Conservation (phyloP, 2,329 filamentous ascomycete species). For the Aureobasidium sp. region DNA sequence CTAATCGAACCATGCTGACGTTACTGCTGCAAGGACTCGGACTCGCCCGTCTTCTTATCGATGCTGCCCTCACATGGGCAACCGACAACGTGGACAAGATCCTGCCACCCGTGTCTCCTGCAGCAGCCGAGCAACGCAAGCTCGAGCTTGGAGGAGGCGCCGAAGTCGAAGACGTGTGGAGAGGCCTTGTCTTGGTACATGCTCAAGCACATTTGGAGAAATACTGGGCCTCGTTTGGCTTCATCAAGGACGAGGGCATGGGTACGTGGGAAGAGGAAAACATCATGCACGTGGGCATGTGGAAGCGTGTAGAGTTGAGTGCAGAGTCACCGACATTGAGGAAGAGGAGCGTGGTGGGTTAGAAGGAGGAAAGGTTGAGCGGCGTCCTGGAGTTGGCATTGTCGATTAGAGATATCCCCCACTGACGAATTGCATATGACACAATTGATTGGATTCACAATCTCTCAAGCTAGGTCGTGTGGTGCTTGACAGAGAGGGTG, state of each 20-base stretch:
- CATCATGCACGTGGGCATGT: constrained; percentile 83
- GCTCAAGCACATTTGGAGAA: constrained; percentile 59
- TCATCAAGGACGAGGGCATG: constrained; percentile 62
- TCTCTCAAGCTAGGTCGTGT: neutral
- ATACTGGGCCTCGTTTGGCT: constrained; percentile 66
- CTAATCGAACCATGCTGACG: neutral
- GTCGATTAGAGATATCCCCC: constrained; percentile 10
- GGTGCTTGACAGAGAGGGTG: neutral
- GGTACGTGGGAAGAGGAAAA: constrained; percentile 77
- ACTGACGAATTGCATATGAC: neutral
- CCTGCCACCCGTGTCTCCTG: constrained; percentile 31
- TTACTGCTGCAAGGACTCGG: constrained; percentile 35
- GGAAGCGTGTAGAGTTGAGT: constrained; percentile 45
- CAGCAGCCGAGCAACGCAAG: constrained; percentile 33
- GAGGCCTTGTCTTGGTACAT: constrained; percentile 69
- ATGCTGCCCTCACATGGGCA: constrained; percentile 61
- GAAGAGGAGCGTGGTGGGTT: neutral
- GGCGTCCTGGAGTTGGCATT: neutral
- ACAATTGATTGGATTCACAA: neutral
- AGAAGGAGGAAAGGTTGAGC: neutral
- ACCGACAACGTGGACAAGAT: constrained; percentile 46
- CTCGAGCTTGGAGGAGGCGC: constrained; percentile 21
- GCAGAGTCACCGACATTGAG: neutral
- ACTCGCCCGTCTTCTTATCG: constrained; percentile 58
- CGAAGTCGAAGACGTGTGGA: constrained; percentile 49